A percentile compares a stretch with the other conserved stretches of the same genome.
Conservation (phyloP, 1,139 yeast species). For the Hemisphaericaspora lyxosophila region DNA sequence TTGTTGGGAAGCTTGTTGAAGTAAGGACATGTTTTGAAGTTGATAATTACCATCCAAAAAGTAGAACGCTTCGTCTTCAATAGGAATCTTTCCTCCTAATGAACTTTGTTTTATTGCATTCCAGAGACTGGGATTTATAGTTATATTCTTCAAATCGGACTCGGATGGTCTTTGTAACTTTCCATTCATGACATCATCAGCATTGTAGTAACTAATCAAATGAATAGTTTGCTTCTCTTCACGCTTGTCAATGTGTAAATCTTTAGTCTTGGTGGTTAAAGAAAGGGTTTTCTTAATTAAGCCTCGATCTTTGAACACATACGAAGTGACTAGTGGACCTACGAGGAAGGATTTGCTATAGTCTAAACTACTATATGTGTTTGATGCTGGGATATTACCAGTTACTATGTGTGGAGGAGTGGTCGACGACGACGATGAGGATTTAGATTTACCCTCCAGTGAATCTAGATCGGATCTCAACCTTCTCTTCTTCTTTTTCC, state of each 20-base stretch:
- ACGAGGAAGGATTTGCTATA: slow-evolving; percentile 25
- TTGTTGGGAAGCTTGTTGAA: slow-evolving; percentile 23
- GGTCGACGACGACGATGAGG: background rate
- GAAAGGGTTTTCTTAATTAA: slow-evolving; percentile 81
- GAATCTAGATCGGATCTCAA: slow-evolving; percentile 16
- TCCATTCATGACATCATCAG: slow-evolving; percentile 67
- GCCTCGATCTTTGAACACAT: slow-evolving; percentile 73
- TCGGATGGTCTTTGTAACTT: slow-evolving; percentile 60
- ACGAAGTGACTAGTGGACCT: slow-evolving; percentile 59
- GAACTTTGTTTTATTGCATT: slow-evolving; percentile 60
- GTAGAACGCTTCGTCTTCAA: slow-evolving; percentile 54
- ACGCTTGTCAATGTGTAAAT: slow-evolving; percentile 30
- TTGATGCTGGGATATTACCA: slow-evolving; percentile 14
- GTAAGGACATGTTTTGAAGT: slow-evolving; percentile 39
- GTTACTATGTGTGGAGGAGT: slow-evolving; percentile 6
- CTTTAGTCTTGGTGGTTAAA: slow-evolving; percentile 42
- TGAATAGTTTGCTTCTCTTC: slow-evolving; percentile 58
- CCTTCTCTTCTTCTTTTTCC: slow-evolving; percentile 33
- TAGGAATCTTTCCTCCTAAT: slow-evolving; percentile 54
- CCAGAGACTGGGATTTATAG: slow-evolving; percentile 59
- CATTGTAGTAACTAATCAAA: slow-evolving; percentile 73
- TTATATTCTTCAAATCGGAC: slow-evolving; percentile 49
- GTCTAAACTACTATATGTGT: slow-evolving; percentile 12
- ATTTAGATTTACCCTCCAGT: background rate
- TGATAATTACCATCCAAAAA: slow-evolving; percentile 50